phyloP scores from a whole-genome alignment of 1,284 basidiomycete genomes.

The Sanghuangporus weigelae region DNA sequence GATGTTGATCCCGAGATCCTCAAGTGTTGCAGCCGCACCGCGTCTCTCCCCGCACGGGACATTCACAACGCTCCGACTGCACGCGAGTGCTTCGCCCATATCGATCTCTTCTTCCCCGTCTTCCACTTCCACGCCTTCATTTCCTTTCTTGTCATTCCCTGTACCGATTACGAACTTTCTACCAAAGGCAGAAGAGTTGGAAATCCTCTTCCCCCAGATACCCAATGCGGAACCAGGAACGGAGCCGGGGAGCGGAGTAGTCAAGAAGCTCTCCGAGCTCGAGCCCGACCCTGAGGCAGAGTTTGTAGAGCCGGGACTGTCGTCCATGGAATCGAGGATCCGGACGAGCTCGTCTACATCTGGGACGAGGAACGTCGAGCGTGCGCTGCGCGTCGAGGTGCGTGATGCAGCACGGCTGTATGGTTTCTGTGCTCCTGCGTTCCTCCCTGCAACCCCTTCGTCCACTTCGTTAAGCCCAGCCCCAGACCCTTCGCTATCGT shows the following conservation, averaged over 20 bases:
- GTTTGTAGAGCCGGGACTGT: background rate
- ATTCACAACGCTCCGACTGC: background rate
- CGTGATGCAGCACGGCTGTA: background rate
- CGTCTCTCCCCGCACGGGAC: background rate
- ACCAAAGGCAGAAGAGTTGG: no score
- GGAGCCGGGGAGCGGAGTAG: background rate
- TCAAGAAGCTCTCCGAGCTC: background rate
- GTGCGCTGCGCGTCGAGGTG: background rate
- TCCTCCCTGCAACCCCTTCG: background rate
- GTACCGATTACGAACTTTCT: no score
- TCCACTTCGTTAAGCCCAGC: background rate
- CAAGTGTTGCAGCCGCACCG: background rate
- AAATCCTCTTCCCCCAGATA: no score
- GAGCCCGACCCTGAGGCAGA: background rate
- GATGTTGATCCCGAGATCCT: background rate
- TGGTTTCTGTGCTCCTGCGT: background rate
- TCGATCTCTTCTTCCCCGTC: constrained; percentile 4
- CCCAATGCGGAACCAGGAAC: background rate
- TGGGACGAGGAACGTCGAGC: constrained; percentile 8
- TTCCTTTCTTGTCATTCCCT: no score
- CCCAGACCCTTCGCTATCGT: background rate
- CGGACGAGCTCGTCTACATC: constrained; percentile 17
- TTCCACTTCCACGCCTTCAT: background rate
- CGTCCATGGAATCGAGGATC: constrained; percentile 7
- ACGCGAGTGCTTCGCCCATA: constrained; percentile 1